phyloP scores from a whole-genome alignment of 1,284 basidiomycete species.

The Hemileia vastatrix region DNA sequence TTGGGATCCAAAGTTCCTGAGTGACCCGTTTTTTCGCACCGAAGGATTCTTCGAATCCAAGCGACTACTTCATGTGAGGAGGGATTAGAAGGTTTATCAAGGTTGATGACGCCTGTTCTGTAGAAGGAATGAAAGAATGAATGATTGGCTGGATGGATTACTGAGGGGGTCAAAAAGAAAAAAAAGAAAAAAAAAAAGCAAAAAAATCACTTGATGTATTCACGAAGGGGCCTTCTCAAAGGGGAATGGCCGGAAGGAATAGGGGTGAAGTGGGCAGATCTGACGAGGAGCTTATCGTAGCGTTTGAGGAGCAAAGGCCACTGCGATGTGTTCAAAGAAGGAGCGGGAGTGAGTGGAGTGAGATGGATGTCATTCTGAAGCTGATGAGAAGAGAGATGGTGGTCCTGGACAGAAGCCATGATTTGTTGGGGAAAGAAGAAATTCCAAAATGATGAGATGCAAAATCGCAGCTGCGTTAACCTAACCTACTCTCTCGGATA shows the following conservation, averaged over 20 bases:
- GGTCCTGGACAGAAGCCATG: no score
- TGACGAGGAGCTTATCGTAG: constrained; percentile 66
- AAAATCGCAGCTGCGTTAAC: no score
- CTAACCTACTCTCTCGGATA: no score
- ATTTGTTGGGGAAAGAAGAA: no score
- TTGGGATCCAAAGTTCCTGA: constrained; percentile 97
- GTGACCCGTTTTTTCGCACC: constrained; percentile 96
- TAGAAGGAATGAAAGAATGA: neutral
- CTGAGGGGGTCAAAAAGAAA: constrained; percentile 61
- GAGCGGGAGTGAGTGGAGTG: constrained; percentile 45
- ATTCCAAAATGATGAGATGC: no score
- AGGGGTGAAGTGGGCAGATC: constrained; percentile 91
- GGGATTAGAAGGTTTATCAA: constrained; percentile 99
- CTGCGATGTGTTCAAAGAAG: constrained; percentile 68
- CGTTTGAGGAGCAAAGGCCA: constrained; percentile 99
- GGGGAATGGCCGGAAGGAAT: constrained; percentile 55
- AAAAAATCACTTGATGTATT: constrained; percentile 18
- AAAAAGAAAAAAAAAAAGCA: neutral
- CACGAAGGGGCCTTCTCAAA: constrained; percentile 11
- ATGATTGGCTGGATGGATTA: constrained; percentile 61
- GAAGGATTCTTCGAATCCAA: constrained; percentile 89
- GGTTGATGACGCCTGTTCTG: constrained; percentile 94
- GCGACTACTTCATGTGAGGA: constrained; percentile 99
- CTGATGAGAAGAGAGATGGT: no score
- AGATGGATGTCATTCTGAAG: no score